These are phyloP conservation scores for Proliferodiscus dingleyae DNA, from an alignment of 2,329 filamentous ascomycete species.

Conservation along the genomic window DNA sequence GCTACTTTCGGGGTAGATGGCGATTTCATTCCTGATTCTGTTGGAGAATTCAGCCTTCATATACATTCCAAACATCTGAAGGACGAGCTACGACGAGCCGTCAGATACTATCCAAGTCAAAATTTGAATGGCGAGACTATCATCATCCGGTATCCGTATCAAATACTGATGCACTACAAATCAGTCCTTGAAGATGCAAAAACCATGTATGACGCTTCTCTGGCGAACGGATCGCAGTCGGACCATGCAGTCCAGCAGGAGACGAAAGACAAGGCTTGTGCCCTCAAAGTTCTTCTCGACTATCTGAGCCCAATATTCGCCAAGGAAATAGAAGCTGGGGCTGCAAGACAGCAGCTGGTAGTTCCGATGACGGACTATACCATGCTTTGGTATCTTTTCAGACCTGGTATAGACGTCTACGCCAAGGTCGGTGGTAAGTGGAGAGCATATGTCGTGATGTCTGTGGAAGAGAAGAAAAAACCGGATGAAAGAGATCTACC, in stretches of 20 bases:
- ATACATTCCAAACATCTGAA: neutral
- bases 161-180: slow-evolving; percentile 32
- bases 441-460: slow-evolving; percentile 4
- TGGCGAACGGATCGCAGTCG: too few relatives aligned
- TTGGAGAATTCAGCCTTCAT: neutral
- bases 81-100: neutral
- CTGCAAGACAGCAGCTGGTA: neutral
- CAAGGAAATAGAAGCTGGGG: neutral
- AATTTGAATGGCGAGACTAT: slow-evolving; percentile 7
- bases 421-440: slow-evolving; percentile 5
- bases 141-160: slow-evolving; percentile 28
- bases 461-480: neutral
- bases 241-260: neutral
- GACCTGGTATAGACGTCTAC: slow-evolving; percentile 8
- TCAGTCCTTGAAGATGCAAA: neutral
- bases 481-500: neutral
- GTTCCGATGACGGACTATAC: neutral
- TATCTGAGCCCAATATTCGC: neutral
- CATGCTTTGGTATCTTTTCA: slow-evolving; percentile 12
- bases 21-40: neutral
- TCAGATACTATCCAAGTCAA: slow-evolving; percentile 9
- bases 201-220: neutral
- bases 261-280: neutral
- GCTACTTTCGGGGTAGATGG: neutral
- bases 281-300: neutral